Evolutionary conservation across 192 early-diverging fungal genomes (phyloP).

Genomic region (Dissophora globulifera): DNA sequence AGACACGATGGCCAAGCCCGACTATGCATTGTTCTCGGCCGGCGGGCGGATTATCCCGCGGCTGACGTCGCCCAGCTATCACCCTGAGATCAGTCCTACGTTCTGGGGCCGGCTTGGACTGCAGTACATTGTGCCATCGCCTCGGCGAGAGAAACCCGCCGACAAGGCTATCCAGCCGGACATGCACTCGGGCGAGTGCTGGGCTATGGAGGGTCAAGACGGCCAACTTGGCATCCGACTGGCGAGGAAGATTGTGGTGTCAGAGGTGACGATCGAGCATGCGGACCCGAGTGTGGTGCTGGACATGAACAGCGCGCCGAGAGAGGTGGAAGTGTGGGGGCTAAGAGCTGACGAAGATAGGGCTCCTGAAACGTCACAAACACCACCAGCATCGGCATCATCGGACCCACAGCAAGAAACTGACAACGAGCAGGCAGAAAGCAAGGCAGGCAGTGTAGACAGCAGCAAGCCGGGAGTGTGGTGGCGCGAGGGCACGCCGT

Average conservation of each 20-base stretch:
- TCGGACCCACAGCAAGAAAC: too few species aligned
- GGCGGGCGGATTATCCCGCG: slow-evolving; percentile 71
- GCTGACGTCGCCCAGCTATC: slow-evolving; percentile 70
- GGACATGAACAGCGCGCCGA: slow-evolving; percentile 71
- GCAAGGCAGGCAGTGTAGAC: not conserved
- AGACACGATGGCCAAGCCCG: slow-evolving; percentile 65
- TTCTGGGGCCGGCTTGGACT: slow-evolving; percentile 39
- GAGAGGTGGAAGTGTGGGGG: slow-evolving; percentile 73
- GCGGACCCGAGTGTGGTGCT: slow-evolving; percentile 65
- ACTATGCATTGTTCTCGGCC: slow-evolving; percentile 74
- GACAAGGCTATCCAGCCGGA: slow-evolving; percentile 56
- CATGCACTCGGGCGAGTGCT: slow-evolving; percentile 76
- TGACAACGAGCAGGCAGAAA: not conserved
- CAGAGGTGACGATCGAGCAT: slow-evolving; percentile 76
- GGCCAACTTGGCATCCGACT: slow-evolving; percentile 74
- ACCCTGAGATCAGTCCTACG: slow-evolving; percentile 26
- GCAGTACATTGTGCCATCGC: slow-evolving; percentile 48
- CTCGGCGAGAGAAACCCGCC: slow-evolving; percentile 46
- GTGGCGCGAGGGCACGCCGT: slow-evolving; percentile 24
- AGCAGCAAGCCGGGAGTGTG: not conserved
- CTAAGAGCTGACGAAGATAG: slow-evolving; percentile 21
- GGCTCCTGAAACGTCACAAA: slow-evolving; percentile 14
- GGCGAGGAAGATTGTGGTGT: slow-evolving; percentile 64
- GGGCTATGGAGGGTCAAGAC: slow-evolving; percentile 72
- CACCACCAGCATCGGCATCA: slow-evolving; percentile 4